A percentile compares a stretch with the other conserved stretches of the same genome.
Evolutionary conservation across 345 rosid genomes (phyloP).

Genomic region (Populus euphratica): DNA sequence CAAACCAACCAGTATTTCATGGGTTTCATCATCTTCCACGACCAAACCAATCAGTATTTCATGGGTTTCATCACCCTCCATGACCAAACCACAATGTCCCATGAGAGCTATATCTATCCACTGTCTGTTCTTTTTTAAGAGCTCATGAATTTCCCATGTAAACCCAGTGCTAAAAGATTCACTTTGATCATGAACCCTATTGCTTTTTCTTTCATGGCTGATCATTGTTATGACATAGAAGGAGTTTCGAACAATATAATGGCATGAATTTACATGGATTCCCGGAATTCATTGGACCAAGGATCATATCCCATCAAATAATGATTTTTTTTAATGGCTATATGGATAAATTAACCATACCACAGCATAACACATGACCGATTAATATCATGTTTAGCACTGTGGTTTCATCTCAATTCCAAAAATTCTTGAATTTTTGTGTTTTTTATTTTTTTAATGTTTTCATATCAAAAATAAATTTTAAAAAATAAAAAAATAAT

Average conservation of each 20-base stretch:
- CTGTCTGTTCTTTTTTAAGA: neutral
- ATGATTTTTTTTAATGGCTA: neutral
- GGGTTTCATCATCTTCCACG: neutral
- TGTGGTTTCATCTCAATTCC: fast-evolving
- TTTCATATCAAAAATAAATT: too few species aligned
- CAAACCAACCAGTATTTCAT: neutral
- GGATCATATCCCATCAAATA: neutral
- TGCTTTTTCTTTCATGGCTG: neutral
- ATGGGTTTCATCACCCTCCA: neutral
- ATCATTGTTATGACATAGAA: neutral
- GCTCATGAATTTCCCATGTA: constrained; percentile 3
- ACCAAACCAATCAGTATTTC: neutral
- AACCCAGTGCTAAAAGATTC: neutral
- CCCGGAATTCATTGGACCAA: neutral
- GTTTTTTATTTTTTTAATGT: too few species aligned
- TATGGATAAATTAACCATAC: neutral
- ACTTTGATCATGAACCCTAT: neutral
- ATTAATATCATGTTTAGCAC: too few species aligned
- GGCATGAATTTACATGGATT: neutral
- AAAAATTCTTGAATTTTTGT: too few species aligned
- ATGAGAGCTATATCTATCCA: neutral
- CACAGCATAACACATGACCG: neutral
- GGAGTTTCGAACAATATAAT: neutral
- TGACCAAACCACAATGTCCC: neutral
- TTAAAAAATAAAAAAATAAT: too few species aligned